Evolutionary conservation across 2,329 filamentous ascomycete genomes (phyloP).

Genomic region (Colletotrichum spaethianum): DNA sequence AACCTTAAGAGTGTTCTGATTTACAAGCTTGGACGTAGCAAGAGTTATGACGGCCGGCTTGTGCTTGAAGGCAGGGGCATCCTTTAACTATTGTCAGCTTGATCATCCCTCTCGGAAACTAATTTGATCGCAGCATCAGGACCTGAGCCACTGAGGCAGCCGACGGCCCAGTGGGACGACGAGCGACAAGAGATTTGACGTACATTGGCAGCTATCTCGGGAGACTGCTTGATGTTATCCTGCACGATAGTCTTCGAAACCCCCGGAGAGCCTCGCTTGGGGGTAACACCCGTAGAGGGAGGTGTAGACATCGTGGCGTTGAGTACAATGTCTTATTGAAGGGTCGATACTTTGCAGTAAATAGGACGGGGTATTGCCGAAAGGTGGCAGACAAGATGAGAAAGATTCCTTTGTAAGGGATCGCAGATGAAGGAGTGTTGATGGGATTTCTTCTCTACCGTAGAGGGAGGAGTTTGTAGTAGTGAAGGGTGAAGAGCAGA

Average conservation of each 20-base stretch:
- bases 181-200: neutral
- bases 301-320: constrained; percentile 36
- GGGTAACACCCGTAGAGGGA: constrained; percentile 22
- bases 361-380: constrained; percentile 31
- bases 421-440: constrained; percentile 12
- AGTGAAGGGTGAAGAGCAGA: constrained; percentile 18
- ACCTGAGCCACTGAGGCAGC: neutral
- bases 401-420: constrained; percentile 34
- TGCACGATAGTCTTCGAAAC: constrained; percentile 39
- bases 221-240: constrained; percentile 40
- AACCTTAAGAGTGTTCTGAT: constrained; percentile 69
- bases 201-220: constrained; percentile 22
- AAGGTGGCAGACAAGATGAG: constrained; percentile 38
- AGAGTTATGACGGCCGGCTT: constrained; percentile 65
- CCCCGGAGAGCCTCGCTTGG: constrained; percentile 35
- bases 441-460: constrained; percentile 14
- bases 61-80: neutral
- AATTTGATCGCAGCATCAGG: neutral
- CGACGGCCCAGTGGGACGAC: neutral
- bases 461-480: constrained; percentile 22
- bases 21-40: constrained; percentile 68
- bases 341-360: constrained; percentile 34
- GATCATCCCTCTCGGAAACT: neutral
- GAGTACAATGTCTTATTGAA: constrained; percentile 10
- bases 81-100: constrained; percentile 5